phyloP scores from a whole-genome alignment of 1,139 yeast genomes.

The Debaryomyces nepalensis region DNA sequence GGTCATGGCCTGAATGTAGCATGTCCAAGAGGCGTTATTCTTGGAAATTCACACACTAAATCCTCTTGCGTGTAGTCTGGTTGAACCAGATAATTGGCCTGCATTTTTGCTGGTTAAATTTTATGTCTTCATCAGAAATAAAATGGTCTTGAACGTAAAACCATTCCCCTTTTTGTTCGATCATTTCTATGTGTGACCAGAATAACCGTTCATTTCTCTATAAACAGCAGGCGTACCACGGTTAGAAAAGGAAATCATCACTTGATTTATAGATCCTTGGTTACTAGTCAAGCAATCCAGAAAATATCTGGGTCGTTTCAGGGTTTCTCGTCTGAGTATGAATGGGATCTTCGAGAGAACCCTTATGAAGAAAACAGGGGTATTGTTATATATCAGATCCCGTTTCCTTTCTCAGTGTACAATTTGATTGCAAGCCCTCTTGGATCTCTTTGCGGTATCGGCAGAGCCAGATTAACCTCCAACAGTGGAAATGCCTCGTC shows the following conservation, averaged over 20 bases:
- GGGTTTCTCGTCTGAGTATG: slow-evolving; percentile 74
- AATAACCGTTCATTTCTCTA: slow-evolving; percentile 74
- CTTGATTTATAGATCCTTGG: slow-evolving; percentile 67
- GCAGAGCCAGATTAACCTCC: slow-evolving; percentile 64
- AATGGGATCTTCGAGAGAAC: slow-evolving; percentile 66
- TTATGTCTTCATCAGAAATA: slow-evolving; percentile 63
- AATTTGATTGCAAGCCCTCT: slow-evolving; percentile 62
- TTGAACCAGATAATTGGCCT: slow-evolving; percentile 53
- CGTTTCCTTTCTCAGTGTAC: slow-evolving; percentile 61
- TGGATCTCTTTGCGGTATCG: slow-evolving; percentile 63
- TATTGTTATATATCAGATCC: slow-evolving; percentile 67
- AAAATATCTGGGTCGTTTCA: slow-evolving; percentile 53
- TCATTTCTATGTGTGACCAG: slow-evolving; percentile 79
- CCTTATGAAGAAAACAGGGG: slow-evolving; percentile 61
- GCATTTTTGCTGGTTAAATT: slow-evolving; percentile 66
- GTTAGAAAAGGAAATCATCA: slow-evolving; percentile 66
- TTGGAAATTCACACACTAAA: too few relatives aligned
- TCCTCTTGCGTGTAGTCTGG: too few relatives aligned
- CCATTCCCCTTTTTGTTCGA: slow-evolving; percentile 66
- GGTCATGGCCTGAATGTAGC: slow-evolving; percentile 74
- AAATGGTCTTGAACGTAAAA: slow-evolving; percentile 72
- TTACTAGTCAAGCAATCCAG: slow-evolving; percentile 71
- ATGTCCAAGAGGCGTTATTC: slow-evolving; percentile 66
- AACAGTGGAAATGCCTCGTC: slow-evolving; percentile 64
- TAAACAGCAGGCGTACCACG: slow-evolving; percentile 73